phyloP scores from a whole-genome alignment of 73 alveolate genomes.

The Stentor roeselii region DNA sequence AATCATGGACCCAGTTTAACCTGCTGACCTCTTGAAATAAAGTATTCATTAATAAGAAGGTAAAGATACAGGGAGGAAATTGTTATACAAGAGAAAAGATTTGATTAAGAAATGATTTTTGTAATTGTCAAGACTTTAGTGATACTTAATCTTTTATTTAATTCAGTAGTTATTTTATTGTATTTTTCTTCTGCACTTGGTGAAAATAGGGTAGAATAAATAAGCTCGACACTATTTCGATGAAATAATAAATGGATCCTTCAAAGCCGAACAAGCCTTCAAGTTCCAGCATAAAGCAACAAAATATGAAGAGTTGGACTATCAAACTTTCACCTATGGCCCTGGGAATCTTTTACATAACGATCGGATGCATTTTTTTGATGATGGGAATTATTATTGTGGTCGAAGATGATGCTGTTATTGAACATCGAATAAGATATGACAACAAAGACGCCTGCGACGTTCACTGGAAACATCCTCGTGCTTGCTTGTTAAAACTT shows the following conservation, averaged over 20 bases:
- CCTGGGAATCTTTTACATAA: constrained; percentile 56
- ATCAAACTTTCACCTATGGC: constrained; percentile 73
- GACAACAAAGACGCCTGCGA: constrained; percentile 43
- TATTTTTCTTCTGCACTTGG: no score
- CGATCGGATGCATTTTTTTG: constrained; percentile 68
- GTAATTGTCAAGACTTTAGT: no score
- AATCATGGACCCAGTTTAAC: background rate
- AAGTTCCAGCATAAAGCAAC: constrained; percentile 69
- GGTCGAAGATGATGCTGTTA: constrained; percentile 50
- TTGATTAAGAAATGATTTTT: no score
- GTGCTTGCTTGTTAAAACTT: constrained; percentile 45
- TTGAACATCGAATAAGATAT: constrained; percentile 56
- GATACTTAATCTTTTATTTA: no score
- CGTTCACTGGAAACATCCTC: constrained; percentile 6
- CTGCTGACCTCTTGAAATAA: background rate
- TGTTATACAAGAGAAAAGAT: no score
- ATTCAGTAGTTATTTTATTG: no score
- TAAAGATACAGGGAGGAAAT: no score
- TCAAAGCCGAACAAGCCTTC: constrained; percentile 47
- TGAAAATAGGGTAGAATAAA: no score
- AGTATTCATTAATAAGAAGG: background rate
- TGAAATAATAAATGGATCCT: no score
- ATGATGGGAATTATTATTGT: constrained; percentile 66
- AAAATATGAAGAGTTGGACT: constrained; percentile 81
- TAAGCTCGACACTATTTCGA: no score